phyloP scores from a whole-genome alignment of 306 rosid genomes.

The Quercus rubra region DNA sequence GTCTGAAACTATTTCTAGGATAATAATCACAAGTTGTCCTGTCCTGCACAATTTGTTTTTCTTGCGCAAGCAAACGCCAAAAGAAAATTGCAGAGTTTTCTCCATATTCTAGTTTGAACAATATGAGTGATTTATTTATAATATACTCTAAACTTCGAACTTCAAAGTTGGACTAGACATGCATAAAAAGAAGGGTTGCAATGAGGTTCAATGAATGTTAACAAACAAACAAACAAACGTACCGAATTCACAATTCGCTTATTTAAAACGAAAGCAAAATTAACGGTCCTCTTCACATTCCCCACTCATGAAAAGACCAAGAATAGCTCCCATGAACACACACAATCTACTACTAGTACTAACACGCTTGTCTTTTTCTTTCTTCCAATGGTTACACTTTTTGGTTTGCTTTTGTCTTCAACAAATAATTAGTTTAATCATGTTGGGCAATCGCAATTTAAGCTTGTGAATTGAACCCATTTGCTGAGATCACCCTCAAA shows the following conservation, averaged over 20 bases:
- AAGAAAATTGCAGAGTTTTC: neutral
- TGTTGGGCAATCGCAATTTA: slow-evolving; percentile 28
- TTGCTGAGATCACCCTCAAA: slow-evolving; percentile 36
- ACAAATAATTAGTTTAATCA: neutral
- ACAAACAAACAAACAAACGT: slow-evolving; percentile 4
- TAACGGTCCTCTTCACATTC: slow-evolving; percentile 28
- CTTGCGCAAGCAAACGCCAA: too few relatives aligned
- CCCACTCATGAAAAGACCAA: slow-evolving; percentile 10
- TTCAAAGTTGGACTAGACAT: neutral
- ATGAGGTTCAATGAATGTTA: slow-evolving; percentile 4
- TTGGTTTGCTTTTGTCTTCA: neutral
- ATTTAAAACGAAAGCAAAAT: slow-evolving; percentile 32
- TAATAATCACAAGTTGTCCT: too few relatives aligned
- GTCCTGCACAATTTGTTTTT: too few relatives aligned
- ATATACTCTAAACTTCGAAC: neutral
- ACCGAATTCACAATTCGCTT: neutral
- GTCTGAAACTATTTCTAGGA: too few relatives aligned
- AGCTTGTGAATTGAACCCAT: slow-evolving; percentile 37
- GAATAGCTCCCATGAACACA: slow-evolving; percentile 7
- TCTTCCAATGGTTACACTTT: neutral
- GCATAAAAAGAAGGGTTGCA: neutral
- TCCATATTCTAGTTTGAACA: neutral
- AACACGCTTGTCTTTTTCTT: neutral
- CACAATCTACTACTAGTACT: neutral
- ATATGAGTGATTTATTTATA: neutral